These are phyloP conservation scores for Heliosperma pusillum DNA, from an alignment of 148 eudicot species.

Conservation along the genomic window DNA sequence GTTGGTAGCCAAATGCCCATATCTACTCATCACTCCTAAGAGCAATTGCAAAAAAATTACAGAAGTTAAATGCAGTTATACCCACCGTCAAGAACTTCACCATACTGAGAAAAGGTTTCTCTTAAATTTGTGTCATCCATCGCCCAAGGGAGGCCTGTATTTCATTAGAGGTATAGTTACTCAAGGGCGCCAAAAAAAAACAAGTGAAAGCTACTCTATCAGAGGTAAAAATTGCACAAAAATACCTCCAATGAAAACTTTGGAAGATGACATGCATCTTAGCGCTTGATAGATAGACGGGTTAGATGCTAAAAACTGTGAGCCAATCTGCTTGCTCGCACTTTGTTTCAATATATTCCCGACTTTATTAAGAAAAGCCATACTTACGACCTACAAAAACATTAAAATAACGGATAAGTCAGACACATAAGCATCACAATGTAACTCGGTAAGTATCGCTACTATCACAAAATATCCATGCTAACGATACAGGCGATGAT, in stretches of 20 bases:
- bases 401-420: not conserved
- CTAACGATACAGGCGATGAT: not conserved
- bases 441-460: not conserved
- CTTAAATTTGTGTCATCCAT: slow-evolving; percentile 52
- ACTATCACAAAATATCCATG: not conserved
- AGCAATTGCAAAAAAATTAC: not conserved
- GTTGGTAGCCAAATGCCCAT: not conserved
- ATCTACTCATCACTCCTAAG: not conserved
- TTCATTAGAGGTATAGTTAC: not conserved
- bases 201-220: not conserved
- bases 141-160: slow-evolving; percentile 70
- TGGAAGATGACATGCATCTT: slow-evolving; percentile 73
- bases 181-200: not conserved
- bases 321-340: slow-evolving; percentile 44
- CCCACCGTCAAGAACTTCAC: slow-evolving; percentile 77
- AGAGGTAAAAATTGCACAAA: no score
- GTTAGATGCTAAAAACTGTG: slow-evolving; percentile 34
- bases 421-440: slow-evolving; percentile 2
- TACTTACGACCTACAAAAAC: slow-evolving; percentile 23
- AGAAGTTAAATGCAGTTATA: not conserved
- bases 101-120: slow-evolving; percentile 65
- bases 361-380: slow-evolving; percentile 82
- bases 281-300: slow-evolving; percentile 66
- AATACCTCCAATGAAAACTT: slow-evolving; percentile 81
- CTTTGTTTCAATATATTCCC: slow-evolving; percentile 54